Base-by-base conservation (phyloP, 2,329 filamentous ascomycete genomes). In the Penicillium sp. region DNA sequence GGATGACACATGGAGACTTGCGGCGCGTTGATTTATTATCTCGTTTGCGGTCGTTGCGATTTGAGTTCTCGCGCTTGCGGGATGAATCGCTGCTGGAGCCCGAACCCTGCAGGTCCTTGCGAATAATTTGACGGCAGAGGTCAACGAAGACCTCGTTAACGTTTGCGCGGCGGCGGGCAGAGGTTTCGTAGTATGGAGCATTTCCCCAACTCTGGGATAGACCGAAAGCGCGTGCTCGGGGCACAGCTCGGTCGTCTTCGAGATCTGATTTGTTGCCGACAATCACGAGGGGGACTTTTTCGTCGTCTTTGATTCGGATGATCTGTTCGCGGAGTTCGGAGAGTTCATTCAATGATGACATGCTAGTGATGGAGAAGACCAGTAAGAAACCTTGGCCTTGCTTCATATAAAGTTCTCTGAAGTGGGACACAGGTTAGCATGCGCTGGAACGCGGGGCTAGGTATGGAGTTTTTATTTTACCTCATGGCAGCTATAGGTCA, bases 181-280 rank as follows among this genome's bases (percentile, higher is more conserved):
- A 93, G 35, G 92, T 89, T 78, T 96, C 92, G 71, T 96, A 96
- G 74, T 96, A 96, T 0, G 92, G 92, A 35, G 90, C 90, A 66
- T 87, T 87, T 21, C 88, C 89, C 92, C 92, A 96, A 69, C 84
- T 84, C 70, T 95, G 90, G n/a, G 90, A 92, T 61, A 96, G 84
- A 31, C 88, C 84, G 71, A 96, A 96, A 5, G 90, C 92, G 66
- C 87, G 87, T 60, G 89, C 88, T 51, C 91, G 85, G 13, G 89
- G 86, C 9, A 96, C 90, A 21, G 84, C 85, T 29, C 91, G 87
- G 72, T 93, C 90, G 71, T 96, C 91, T 75, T 95, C 91, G 44
- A 96, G 82, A 70, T 96, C 91, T 58, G 89, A 90, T 76, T 96
- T 96, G 81, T 96, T 96, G 61, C 91, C 91, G 47, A 96, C 91